These are phyloP conservation scores for Ricinus communis DNA, from an alignment of 345 rosid species.

Conservation along the genomic window DNA sequence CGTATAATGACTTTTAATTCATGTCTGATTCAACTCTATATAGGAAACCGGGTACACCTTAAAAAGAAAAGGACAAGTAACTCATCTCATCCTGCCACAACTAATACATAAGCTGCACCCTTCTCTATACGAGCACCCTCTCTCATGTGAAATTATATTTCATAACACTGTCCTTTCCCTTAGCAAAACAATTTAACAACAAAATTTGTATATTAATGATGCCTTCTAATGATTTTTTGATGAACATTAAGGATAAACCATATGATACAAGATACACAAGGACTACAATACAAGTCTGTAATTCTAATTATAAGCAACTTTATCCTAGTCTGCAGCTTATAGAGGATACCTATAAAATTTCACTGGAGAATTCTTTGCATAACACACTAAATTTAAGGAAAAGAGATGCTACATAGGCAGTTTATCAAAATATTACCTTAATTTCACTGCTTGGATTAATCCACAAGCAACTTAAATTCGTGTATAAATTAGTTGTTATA, in stretches of 20 bases:
- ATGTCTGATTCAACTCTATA: not conserved
- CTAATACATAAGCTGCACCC: not conserved
- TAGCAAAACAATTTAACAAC: not conserved
- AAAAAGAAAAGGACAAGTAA: not conserved
- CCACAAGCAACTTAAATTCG: not conserved
- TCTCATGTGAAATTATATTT: no score
- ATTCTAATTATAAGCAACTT: not conserved
- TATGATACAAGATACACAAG: not conserved
- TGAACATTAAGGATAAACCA: not conserved
- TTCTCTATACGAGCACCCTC: not conserved
- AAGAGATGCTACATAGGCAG: not conserved
- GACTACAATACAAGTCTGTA: not conserved
- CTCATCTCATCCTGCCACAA: not conserved
- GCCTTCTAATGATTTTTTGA: not conserved
- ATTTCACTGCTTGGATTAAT: not conserved
- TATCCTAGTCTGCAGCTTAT: constrained; percentile 2
- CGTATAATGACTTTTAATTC: no score
- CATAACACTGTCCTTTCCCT: not conserved
- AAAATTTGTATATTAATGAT: not conserved
- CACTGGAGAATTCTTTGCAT: not conserved
- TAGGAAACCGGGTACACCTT: not conserved
- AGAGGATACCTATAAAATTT: not conserved
- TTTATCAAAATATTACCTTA: not conserved
- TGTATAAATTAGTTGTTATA: not conserved
- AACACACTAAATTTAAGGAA: not conserved